A percentile compares a stretch with the other conserved stretches of the same genome.
Evolutionary conservation across 2,329 filamentous ascomycete species (phyloP).

Genomic region (Pyricularia sp.): DNA sequence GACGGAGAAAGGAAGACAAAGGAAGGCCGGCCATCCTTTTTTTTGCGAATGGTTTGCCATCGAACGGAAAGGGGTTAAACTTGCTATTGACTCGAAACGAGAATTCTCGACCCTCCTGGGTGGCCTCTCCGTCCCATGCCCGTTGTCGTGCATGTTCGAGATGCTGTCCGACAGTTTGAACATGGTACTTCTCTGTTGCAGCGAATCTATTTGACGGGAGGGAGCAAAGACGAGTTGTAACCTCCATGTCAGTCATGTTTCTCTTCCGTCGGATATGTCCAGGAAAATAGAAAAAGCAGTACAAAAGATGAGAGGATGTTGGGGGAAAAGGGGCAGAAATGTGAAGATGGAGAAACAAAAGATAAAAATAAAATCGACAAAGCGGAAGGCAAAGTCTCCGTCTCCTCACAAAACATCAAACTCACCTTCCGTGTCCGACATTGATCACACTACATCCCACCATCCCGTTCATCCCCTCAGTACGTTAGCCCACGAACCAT

Average conservation of each 20-base stretch:
- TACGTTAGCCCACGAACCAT: background rate
- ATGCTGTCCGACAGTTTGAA: conserved; percentile 2
- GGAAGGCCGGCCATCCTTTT: background rate
- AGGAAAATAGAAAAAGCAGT: background rate
- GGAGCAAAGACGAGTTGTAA: background rate
- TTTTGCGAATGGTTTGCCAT: too few relatives aligned
- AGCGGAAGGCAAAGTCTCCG: too few relatives aligned
- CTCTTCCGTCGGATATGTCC: background rate
- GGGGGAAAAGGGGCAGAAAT: too few relatives aligned
- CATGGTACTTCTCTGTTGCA: conserved; percentile 1
- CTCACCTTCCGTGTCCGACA: background rate
- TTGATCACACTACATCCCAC: background rate
- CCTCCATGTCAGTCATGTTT: background rate
- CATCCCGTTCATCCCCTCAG: too few relatives aligned
- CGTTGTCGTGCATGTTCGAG: conserved; percentile 1
- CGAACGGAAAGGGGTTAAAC: background rate
- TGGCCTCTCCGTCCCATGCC: background rate
- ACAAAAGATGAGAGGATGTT: too few relatives aligned
- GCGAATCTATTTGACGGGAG: background rate
- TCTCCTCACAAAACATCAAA: background rate
- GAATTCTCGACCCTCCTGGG: background rate
- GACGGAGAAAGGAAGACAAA: too few relatives aligned
- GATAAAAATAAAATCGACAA: background rate
- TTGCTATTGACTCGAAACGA: background rate
- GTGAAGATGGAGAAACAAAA: background rate